Conservation (phyloP, 73 alveolate genomes). For the Symbiodinium natans region DNA sequence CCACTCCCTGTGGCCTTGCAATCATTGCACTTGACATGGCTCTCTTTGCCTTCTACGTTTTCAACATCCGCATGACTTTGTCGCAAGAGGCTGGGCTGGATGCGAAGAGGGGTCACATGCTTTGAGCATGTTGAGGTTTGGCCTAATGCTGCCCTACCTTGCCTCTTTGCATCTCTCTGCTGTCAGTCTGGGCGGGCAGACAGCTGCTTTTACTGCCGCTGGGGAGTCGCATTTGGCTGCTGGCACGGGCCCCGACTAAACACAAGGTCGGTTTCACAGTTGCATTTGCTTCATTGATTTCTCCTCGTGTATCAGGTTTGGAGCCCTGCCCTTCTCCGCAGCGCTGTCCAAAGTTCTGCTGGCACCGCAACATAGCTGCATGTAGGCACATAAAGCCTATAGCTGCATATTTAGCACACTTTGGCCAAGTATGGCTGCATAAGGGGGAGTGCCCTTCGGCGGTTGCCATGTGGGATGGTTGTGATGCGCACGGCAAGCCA, state of each 20-base stretch:
- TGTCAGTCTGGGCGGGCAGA: background rate
- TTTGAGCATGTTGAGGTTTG: too few relatives aligned
- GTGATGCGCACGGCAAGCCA: too few relatives aligned
- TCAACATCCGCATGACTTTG: background rate
- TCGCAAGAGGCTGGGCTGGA: background rate
- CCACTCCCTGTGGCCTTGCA: background rate
- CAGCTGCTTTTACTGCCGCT: background rate
- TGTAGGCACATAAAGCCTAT: background rate
- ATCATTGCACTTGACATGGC: background rate
- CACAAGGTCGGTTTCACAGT: background rate
- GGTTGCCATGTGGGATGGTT: too few relatives aligned
- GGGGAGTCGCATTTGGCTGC: background rate
- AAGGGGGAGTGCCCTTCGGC: too few relatives aligned
- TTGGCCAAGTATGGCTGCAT: too few relatives aligned
- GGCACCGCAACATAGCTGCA: background rate
- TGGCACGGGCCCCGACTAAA: background rate
- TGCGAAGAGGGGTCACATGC: background rate
- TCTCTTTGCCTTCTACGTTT: background rate
- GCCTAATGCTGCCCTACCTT: background rate
- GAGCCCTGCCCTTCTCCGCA: background rate
- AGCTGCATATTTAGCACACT: too few relatives aligned
- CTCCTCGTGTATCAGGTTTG: background rate
- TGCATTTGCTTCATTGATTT: background rate
- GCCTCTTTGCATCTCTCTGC: background rate
- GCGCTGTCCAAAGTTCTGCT: background rate